Evolutionary conservation across 148 eudicot genomes (phyloP).

Genomic region (Talinum fruticosum): DNA sequence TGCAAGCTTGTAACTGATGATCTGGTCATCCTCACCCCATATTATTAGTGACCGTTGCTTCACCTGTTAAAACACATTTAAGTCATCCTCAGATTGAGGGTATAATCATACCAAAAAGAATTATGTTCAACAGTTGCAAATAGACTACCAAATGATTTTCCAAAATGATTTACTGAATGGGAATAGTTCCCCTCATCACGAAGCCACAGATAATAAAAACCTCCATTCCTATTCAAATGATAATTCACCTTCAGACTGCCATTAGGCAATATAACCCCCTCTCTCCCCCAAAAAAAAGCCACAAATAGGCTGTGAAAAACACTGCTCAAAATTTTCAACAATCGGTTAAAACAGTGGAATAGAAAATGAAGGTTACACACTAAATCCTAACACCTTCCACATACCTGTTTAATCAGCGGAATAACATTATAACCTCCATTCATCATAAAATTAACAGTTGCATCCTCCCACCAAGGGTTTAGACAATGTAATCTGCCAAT

Average conservation of each 20-base stretch:
- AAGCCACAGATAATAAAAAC: no score
- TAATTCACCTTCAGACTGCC: no score
- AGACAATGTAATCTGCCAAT: conserved; percentile 87
- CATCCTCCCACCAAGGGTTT: conserved; percentile 94
- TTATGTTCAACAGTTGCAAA: not conserved
- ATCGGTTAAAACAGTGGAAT: not conserved
- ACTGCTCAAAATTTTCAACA: not conserved
- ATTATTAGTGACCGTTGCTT: conserved; percentile 77
- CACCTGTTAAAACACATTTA: conserved; percentile 45
- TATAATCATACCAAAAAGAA: not conserved
- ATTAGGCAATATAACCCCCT: no score
- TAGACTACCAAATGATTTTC: not conserved
- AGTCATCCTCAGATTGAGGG: not conserved
- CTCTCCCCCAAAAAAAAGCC: not conserved
- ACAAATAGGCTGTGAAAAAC: not conserved
- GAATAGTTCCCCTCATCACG: no score
- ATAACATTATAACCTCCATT: conserved; percentile 82
- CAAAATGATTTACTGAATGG: no score
- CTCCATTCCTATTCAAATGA: no score
- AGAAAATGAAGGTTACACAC: not conserved
- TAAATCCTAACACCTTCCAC: not conserved
- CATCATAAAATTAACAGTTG: conserved; percentile 77
- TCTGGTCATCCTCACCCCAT: conserved; percentile 93
- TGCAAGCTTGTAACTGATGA: conserved; percentile 71
- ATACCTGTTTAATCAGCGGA: conserved; percentile 55